Evolutionary conservation across 192 early-diverging fungal genomes (phyloP), one percentile per base, ranked within the genome.

Genomic region (Umbelopsis vinacea): DNA sequence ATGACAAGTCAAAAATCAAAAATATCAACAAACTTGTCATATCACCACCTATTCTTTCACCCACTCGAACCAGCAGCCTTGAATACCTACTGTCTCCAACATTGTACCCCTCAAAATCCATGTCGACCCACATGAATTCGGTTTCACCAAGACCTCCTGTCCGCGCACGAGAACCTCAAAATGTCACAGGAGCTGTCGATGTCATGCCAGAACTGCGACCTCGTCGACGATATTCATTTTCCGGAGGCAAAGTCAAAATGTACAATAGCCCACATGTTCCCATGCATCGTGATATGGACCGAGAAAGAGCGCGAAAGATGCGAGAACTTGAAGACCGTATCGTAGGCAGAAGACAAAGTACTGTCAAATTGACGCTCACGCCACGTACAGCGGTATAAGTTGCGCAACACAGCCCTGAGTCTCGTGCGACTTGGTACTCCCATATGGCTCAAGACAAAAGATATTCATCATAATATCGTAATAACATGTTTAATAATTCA

Each of bases 361-460:
- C 78, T 17, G 52, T 79, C 19, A 79, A 75, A 40, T 46, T 79
- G 26, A 72, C 71, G 24, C 68, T 79, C 17, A 79, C 78, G 67
- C 78, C 78, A 11, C 57, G 57, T n/a, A 37, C 57, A 35, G 57
- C 57, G 15, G 57, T 63, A 15, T 63, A 63, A 63, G 12, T 21
- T 50, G 15, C 48, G 6, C 48, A 50, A 50, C 48, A 17, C 19
- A n/a, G n/a, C 48, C n/a, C 19, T 50, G 5, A 2, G n/a, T 15
- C 5, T 15, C 48, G 48, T 15, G 5, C 46, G 29, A 29, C 40
- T 43, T 43, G 11, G 8, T 11, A 11, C 40, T 12, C 8, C 11
- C 40, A 43, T 43, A 43, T 43, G 40, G 40, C 40, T 3, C 29
- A 43, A 11, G 40, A 43, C 40, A 43, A 29, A n/a, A 43, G 40